These are phyloP conservation scores for Phytophthora brassicae DNA, from an alignment of 352 stramenopile species.

Conservation along the genomic window DNA sequence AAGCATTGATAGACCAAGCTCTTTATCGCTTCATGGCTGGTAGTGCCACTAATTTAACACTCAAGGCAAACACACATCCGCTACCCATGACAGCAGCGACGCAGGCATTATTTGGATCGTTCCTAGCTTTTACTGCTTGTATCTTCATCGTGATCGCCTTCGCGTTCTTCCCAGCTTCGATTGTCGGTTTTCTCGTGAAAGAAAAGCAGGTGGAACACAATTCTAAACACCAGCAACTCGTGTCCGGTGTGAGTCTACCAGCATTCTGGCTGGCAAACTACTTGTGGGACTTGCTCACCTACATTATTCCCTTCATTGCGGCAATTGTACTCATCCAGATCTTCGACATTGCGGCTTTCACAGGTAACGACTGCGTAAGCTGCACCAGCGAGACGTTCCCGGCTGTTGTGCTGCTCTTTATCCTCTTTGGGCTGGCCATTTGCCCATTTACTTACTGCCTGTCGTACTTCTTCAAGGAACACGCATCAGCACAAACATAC, in stretches of 20 bases:
- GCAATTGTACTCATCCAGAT: conserved; percentile 40
- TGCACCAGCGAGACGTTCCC: conserved; percentile 43
- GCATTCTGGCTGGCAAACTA: conserved; percentile 97
- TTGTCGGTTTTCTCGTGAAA: conserved; percentile 95
- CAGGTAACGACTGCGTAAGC: conserved; percentile 42
- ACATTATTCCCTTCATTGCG: conserved; percentile 63
- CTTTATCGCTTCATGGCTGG: conserved; percentile 50
- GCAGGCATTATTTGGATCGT: conserved; percentile 36
- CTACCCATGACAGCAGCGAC: conserved; percentile 37
- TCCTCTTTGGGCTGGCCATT: conserved; percentile 53
- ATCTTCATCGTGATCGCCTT: conserved; percentile 89
- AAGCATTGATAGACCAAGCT: conserved; percentile 50
- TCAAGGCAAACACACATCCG: conserved; percentile 52
- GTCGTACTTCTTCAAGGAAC: conserved; percentile 60
- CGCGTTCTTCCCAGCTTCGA: conserved; percentile 85
- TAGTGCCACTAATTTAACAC: conserved; percentile 10
- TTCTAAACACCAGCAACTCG: conserved; percentile 94
- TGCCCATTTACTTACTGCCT: conserved; percentile 60
- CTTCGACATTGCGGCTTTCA: conserved; percentile 45
- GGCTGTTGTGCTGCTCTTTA: conserved; percentile 50
- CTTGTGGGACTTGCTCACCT: conserved; percentile 92
- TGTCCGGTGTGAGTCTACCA: conserved; percentile 89
- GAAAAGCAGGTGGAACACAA: conserved; percentile 89
- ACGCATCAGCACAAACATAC: conserved; percentile 54
- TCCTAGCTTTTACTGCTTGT: conserved; percentile 56